A percentile compares a stretch with the other conserved stretches of the same genome.
Conservation (phyloP, 2,329 filamentous ascomycete species). For the Calonectria naviculata region DNA sequence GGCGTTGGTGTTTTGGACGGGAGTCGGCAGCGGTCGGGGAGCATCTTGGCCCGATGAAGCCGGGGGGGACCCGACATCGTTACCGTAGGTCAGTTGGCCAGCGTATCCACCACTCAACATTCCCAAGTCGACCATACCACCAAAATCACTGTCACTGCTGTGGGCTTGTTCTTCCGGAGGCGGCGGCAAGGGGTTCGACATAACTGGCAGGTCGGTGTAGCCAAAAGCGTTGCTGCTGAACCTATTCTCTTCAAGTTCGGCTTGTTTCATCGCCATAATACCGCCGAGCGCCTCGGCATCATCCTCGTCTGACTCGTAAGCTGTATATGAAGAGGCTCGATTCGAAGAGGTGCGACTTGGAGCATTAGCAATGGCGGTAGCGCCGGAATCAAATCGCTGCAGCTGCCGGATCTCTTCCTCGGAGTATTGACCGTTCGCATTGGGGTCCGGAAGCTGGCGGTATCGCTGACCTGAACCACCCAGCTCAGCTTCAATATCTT, state of each 20-base stretch:
- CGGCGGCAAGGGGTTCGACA: slow-evolving; percentile 53
- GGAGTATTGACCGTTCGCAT: slow-evolving; percentile 56
- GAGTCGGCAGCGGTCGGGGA: slow-evolving; percentile 60
- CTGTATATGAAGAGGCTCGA: slow-evolving; percentile 31
- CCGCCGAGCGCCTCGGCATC: slow-evolving; percentile 90
- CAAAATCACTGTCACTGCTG: slow-evolving; percentile 79
- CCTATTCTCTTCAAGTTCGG: slow-evolving; percentile 79
- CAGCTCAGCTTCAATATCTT: slow-evolving; percentile 68
- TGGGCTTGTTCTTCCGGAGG: slow-evolving; percentile 60
- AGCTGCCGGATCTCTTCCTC: slow-evolving; percentile 60
- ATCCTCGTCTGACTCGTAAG: slow-evolving; percentile 69
- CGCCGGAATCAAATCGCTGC: slow-evolving; percentile 62
- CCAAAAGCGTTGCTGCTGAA: slow-evolving; percentile 47
- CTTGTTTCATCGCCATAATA: slow-evolving; percentile 83
- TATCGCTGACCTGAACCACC: slow-evolving; percentile 48
- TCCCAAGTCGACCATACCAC: slow-evolving; percentile 73
- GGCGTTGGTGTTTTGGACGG: slow-evolving; percentile 47
- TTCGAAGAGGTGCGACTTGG: slow-evolving; percentile 35
- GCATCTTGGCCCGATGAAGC: slow-evolving; percentile 55
- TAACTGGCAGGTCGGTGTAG: slow-evolving; percentile 45
- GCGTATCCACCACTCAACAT: slow-evolving; percentile 79
- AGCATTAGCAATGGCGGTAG: slow-evolving; percentile 53
- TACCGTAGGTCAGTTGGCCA: slow-evolving; percentile 62
- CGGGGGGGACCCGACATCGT: slow-evolving; percentile 55
- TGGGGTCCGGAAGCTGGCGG: slow-evolving; percentile 51